Evolutionary conservation across 148 eudicot genomes (phyloP), one percentile per base, ranked within the genome.

Genomic region (Cornus controversa): DNA sequence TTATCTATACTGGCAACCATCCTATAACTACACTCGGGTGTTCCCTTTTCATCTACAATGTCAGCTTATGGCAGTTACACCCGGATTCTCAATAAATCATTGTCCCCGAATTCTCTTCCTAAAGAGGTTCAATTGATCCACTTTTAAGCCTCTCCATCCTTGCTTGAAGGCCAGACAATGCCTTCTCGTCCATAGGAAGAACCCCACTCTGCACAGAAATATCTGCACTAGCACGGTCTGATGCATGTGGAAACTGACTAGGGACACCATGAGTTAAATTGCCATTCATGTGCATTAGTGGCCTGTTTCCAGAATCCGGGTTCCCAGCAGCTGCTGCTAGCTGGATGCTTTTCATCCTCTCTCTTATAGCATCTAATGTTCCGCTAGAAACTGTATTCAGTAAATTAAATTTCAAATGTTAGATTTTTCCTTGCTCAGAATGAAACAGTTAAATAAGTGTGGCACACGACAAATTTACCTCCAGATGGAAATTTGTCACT

Each of bases 81-180:
- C 58, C 28, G 67, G 76, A 77, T 47, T 72, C 73, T 60, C 69
- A 34, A 66, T 37, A 73, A 34, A 70, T 14, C 10, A 54, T 9
- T 28, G 13, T 27, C 24, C 72, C 66, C 26, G 13, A 6, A 40
- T 54, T 75, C 22, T 24, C 6, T 42, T 34, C 60, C 85, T 88
- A 93, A 29, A 89, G 79, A 78, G 84, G 88, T 69, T 96, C 99
- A 18, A 93, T 80, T 53, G 99, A 90, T 31, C 98, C 99, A 72
- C 97, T 96, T 83, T 96, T 96, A 9, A 96, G 90, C 86, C 99
- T 88, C 82, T 96, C 97, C 99, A 93, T 96, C 27, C 98, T 89
- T 24, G 99, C 99, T 83, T 96, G 99, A 11, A 96, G 87, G 66
- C 99, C 99, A n/a, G 98, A 90, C 76, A 96, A 76, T 29, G 99